Base-by-base conservation (phyloP, 164 flowering plant genomes). In the Akebia trifoliata region DNA sequence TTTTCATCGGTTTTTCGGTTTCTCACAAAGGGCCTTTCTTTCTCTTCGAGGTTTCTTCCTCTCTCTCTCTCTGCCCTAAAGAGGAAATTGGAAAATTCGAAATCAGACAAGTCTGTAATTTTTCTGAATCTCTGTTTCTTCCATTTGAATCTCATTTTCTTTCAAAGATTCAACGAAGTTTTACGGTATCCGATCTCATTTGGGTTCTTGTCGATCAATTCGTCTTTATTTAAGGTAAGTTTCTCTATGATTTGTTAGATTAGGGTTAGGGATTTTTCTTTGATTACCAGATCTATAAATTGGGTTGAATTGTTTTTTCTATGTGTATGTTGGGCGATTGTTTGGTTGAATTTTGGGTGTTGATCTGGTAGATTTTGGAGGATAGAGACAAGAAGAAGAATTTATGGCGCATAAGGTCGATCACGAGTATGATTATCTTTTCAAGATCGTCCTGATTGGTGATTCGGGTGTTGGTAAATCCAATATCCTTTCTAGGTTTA, bases 391-490 rank as follows among this genome's bases (percentile, higher is more conserved):
- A 12, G 65, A 50, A 60, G 54, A 57, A 53, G 52, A 45, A 44
- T 55, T 29, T 22, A 78, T 82, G 92, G 88, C 83, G 34, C 61
- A 68, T 59, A 81, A 71, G 50, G 81, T 81, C 17, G 92, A 85
- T 77, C 86, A 80, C 39, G 91, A 85, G 64, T 85, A 85, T 56
- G 91, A 85, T 62, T 82, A 85, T 34, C 73, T 84, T 35, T 80
- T 81, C 69, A 84, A 84, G 78, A 84, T 84, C 69, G 90, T 83
- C 36, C 59, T 83, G 77, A 83, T 83, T 50, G 90, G 87, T 1
- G 90, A 84, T 59, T 80, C 87, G 11, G 90, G 90, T 4, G 90
- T 84, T 2, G 90, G 90, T 0, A 84, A 84, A 62, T 84, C 90
- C 44, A 84, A 84, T 69, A 85, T 85, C 28, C 75, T 85, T 3